Base-by-base conservation (phyloP, 2,329 filamentous ascomycete species). In the Rachicladosporium sp. region DNA sequence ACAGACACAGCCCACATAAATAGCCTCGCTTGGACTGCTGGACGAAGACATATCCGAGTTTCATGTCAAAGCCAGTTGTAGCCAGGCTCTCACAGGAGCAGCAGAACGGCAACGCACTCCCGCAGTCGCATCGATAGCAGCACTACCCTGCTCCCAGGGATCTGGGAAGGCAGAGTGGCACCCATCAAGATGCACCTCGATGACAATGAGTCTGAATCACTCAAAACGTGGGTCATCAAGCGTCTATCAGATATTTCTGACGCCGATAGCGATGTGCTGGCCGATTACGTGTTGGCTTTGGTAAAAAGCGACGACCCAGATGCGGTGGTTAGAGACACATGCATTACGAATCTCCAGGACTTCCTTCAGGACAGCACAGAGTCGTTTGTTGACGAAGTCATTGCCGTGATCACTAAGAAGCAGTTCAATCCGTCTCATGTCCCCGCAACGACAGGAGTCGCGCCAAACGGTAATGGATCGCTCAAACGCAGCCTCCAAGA, bases 221-320 rank as follows among this genome's bases (percentile, higher is more conserved):
- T 91, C 40, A 87, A 85, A 66, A 68, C 71, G 43, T 89, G 82
- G 82, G 77, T 88, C 46, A 76, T 87, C 46, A 80, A 80, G 62
- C 75, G 81, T 46, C 73, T 88, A 38, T 81, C 84, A 56, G 76
- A 51, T 46, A 85, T 82, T 38, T 84, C 81, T 21, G 82, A 88
- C 53, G 82, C 82, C 37, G 84, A 91, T 56, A 74, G 79, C 27
- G 83, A 87, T 53, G 82, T 89, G 4, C 76, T 91, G 3, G 83
- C 82, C 35, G 84, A 91, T 51, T 91, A 88, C 56, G 80, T 89
- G n/a, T 69, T 88, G 45, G 83, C 82, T 5, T 71, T 91, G 12
- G 64, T 89, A 34, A 74, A 75, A 40, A 78, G 82, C 45, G 80
- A 86, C 47, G 80, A 79, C 45, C 69, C 76, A 37, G 65, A 71